Evolutionary conservation across 2,329 filamentous ascomycete species (phyloP), one percentile per base, ranked within the genome.

Genomic region (Aaosphaeria arxii): DNA sequence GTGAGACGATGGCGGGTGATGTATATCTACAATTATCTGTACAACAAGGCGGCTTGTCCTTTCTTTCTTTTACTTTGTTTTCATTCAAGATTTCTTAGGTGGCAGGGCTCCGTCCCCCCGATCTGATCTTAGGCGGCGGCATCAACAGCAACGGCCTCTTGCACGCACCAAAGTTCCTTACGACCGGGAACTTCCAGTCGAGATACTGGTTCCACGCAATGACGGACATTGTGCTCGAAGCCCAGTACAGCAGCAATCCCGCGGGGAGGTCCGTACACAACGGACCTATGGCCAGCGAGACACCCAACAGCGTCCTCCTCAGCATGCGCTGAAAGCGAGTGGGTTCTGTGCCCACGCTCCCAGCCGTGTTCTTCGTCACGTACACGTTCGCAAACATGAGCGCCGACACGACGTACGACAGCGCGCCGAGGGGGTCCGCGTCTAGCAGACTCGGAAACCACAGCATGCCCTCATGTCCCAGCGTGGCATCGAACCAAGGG

Each of bases 371-470:
- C 5, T 59, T 64, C 9, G 54, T 51, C 7, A 56, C 50, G 43
- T 61, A 67, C 6, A 82, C 62, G 52, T 79, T 81, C 6, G 72
- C 52, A 11, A 82, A 62, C 48, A 83, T 76, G 4, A 75, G 68
- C 1, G 64, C 70, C 0, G 75, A 76, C 24, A 82, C 68, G 3
- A 76, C 48, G 38, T 75, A 69, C 0, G 81, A 79, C 1, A 84
- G 69, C 2, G 72, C 54, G 2, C 76, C 66, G 3, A 73, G 74
- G 0, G 80, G 73, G 55, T 86, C 83, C 6, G 78, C 67, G 0
- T 72, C 58, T 5, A 80, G 67, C 11, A 86, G 73, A 59, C 85
- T 74, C 1, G 76, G 73, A 47, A 84, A 84, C 82, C 82, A 86
- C 2, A 83, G 69, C 3, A 77, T 73, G n/a, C 82, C 82, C 66